A percentile compares a stretch with the other conserved stretches of the same genome.
phyloP scores from a whole-genome alignment of 2,329 filamentous ascomycete species.

The Colletotrichum sp. region DNA sequence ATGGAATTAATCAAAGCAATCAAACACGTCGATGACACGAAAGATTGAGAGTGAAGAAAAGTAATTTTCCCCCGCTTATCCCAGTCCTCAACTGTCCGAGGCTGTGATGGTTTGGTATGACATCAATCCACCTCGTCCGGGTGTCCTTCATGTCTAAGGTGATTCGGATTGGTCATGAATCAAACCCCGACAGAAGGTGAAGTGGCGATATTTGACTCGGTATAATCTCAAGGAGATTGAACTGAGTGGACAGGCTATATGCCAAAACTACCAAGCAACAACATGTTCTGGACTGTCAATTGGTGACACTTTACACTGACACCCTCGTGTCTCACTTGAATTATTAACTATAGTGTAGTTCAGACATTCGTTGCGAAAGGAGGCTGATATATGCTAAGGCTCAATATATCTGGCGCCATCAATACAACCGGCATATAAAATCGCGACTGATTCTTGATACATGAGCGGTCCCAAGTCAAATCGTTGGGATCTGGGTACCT shows the following conservation, averaged over 20 bases:
- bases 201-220: too few species aligned
- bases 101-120: background rate
- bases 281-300: background rate
- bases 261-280: background rate
- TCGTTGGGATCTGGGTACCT: too few species aligned
- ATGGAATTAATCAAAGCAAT: background rate
- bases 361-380: background rate
- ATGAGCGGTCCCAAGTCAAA: too few species aligned
- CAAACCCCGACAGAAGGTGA: accelerated
- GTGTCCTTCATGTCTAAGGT: background rate
- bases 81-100: background rate
- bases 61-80: accelerated
- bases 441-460: too few species aligned
- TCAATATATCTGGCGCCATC: background rate
- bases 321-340: background rate
- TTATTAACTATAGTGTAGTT: background rate
- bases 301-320: background rate
- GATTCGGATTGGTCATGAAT: background rate
- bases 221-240: background rate
- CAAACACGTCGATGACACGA: accelerated
- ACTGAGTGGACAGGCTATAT: background rate
- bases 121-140: accelerated
- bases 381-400: accelerated
- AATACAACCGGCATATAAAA: background rate
- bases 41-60: background rate